phyloP scores from a whole-genome alignment of 352 stramenopile species.

The Phytophthora parvispora region DNA sequence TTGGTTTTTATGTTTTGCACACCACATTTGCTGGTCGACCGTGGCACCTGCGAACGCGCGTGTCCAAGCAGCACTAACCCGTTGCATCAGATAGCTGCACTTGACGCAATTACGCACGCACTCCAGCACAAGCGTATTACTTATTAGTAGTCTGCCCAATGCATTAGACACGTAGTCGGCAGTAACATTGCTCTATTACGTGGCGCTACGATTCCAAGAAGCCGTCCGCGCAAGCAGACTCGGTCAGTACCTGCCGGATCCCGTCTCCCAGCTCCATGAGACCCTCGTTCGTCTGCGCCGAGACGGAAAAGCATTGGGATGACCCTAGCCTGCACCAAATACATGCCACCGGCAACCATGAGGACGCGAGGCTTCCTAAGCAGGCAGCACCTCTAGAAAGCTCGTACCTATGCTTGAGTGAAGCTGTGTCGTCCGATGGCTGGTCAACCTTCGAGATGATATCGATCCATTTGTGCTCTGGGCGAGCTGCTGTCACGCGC shows the following conservation, averaged over 20 bases:
- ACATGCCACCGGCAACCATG: not conserved
- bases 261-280: constrained; percentile 66
- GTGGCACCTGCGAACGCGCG: not conserved
- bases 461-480: constrained; percentile 81
- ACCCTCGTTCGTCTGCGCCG: constrained; percentile 82
- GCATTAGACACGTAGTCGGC: not conserved
- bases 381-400: not conserved
- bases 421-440: constrained; percentile 46
- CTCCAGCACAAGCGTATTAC: too few species aligned
- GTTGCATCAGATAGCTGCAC: too few species aligned
- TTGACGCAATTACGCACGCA: too few species aligned
- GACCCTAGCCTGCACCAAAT: constrained; percentile 31
- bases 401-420: constrained; percentile 48
- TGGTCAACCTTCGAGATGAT: constrained; percentile 91
- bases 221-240: constrained; percentile 21
- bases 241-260: constrained; percentile 63
- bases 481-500: constrained; percentile 48
- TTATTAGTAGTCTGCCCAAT: too few species aligned
- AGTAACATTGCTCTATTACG: constrained; percentile 3
- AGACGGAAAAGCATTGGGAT: constrained; percentile 51
- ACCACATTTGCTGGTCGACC: not conserved
- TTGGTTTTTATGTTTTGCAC: not conserved
- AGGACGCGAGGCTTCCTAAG: not conserved
- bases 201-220: constrained; percentile 20
- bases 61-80: not conserved